Conservation (phyloP, 495 filamentous ascomycete genomes). For the Hypomontagnella submonticulosa region DNA sequence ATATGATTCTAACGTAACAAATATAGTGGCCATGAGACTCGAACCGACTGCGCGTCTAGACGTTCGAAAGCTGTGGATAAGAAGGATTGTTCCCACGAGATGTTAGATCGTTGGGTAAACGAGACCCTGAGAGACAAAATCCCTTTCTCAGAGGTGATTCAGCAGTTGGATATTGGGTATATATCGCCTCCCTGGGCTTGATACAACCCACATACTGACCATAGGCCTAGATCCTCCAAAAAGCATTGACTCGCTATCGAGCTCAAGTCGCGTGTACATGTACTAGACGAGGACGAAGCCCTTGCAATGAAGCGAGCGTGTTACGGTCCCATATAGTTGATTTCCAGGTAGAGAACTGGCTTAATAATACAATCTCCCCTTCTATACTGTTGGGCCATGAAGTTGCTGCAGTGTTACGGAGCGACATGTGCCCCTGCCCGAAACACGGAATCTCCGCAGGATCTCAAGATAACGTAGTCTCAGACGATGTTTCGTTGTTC, state of each 20-base stretch:
- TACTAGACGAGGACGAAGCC: conserved; percentile 16
- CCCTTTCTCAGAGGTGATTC: conserved; percentile 52
- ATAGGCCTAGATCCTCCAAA: conserved; percentile 25
- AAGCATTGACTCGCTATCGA: conserved; percentile 24
- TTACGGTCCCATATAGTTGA: conserved; percentile 28
- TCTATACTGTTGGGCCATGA: conserved; percentile 24
- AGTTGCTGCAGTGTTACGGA: conserved; percentile 38
- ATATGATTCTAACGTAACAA: conserved; percentile 28
- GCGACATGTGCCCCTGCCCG: conserved; percentile 28
- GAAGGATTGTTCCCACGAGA: conserved; percentile 30
- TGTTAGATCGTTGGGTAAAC: conserved; percentile 53
- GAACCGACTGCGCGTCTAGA: conserved; percentile 5
- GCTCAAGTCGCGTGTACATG: conserved; percentile 32
- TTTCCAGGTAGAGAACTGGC: conserved; percentile 26
- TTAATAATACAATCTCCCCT: conserved; percentile 29
- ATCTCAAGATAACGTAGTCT: conserved; percentile 43
- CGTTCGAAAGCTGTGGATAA: conserved; percentile 16
- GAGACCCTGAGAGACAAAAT: conserved; percentile 53
- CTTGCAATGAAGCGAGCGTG: conserved; percentile 27
- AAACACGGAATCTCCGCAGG: conserved; percentile 41
- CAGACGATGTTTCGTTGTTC: conserved; percentile 41
- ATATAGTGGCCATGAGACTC: conserved; percentile 27
- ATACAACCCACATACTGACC: conserved; percentile 28
- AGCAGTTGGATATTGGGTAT: conserved; percentile 39
- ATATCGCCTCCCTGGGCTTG: conserved; percentile 7